Evolutionary conservation across 345 rosid genomes (phyloP), one percentile per base, ranked within the genome.

Genomic region (Aquilaria yunnanensis): DNA sequence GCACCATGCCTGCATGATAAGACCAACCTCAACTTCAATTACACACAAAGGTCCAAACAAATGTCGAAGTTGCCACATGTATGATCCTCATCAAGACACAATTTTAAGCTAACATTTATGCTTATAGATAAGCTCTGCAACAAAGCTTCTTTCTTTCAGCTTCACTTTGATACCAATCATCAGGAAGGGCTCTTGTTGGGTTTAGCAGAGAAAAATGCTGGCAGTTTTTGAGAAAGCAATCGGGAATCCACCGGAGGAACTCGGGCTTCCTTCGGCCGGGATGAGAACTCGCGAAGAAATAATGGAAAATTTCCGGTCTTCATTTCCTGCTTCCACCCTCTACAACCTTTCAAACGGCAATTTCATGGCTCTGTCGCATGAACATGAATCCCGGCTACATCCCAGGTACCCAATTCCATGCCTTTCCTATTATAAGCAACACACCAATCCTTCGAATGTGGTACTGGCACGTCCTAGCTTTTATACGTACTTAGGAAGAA

Each of bases 221-320:
- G 68, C 78, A 1, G 72, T 74, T 62, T 74, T 74, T 2, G 78
- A 74, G 56, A 66, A 74, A 57, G 65, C 66, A 33, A 54, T 62
- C 3, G 78, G 71, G 32, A 70, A 74, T 41, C 78, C 78, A 54
- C 74, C 78, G 0, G 59, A 54, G 60, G 78, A 74, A 61, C 67
- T 74, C 12, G 41, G 58, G 45, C 68, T 70, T 62, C 78, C 74
- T 54, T 66, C 71, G 2, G 41, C 32, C 57, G 59, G 61, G 9
- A 66, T 47, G 16, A 54, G 54, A 66, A 62, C 56, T 49, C 29
- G 68, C 48, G 62, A 62, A 54, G 71, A 74, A 54, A 70, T 70
- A 23, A 61, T 47, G 2, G 66, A 62, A 66, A 23, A 12, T 14
- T 70, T 62, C 32, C 61, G 60, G 52, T 66, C 64, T 6, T 29